Base-by-base conservation (phyloP, 257 asterid genomes). In the Capsicum baccatum region DNA sequence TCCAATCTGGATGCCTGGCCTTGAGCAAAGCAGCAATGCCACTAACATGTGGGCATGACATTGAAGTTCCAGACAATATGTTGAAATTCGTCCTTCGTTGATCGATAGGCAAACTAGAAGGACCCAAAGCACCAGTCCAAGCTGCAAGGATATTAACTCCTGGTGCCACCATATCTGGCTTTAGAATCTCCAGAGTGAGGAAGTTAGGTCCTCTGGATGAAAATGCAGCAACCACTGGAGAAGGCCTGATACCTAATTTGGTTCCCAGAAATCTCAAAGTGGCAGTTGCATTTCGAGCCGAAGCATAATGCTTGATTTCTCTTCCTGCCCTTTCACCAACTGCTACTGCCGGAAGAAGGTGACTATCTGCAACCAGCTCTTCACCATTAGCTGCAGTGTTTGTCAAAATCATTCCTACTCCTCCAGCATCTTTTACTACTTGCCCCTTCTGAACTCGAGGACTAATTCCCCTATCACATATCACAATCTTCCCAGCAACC, bases 41-140 rank as follows among this genome's bases (percentile, higher is more conserved):
- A 57, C 98, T 97, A 0, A 97, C 96, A 48, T 95, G 99, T 0
- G 99, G 99, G 83, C 98, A 97, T 0, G 99, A 95, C 98, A 97
- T 97, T 55, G 99, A 97, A 3, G 98, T 97, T 10, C 99, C 98
- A 0, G 99, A 97, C 37, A 96, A 84, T 8, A 95, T 94, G 68
- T 97, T 97, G 91, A 95, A 97, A 55, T 86, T 88, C 0, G 97
- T 95, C 78, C 96, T 73, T 0, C 99, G 90, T n/a, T 15, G 90
- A 60, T 97, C 98, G 0, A 94, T 84, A 0, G 98, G 94, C 67
- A 97, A 85, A 83, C 98, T 93, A 0, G 98, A 94, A 6, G 99
- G 98, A 0, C 98, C 98, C 6, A 91, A 54, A 12, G 83, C 89
- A 37, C 97, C 98, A 0, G 96, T 91, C 99, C 99, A 97, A 8